Evolutionary conservation across 176 grass and related monocot species (phyloP), one percentile per base, ranked within the genome.

Genomic region (Saccharum spontaneum): DNA sequence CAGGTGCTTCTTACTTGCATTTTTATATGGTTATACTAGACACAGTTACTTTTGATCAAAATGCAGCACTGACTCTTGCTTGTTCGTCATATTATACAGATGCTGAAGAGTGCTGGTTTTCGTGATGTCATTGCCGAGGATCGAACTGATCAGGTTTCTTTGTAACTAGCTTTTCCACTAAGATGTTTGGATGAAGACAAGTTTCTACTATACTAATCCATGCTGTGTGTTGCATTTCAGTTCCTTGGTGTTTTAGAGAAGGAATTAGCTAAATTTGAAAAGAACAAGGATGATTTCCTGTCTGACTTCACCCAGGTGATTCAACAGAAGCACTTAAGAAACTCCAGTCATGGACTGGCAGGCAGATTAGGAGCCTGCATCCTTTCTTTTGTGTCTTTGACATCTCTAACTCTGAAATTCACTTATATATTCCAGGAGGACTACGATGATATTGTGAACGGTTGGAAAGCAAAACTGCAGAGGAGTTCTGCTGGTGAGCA

Each of bases 391-490:
- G 38, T 46, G 75, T 6, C 28, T 69, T 15, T 34, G 43, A 28
- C 36, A 30, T 64, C 10, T 46, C 85, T 86, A 57, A 83, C 49
- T 64, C 16, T 65, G 79, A 24, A 20, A 71, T 33, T 55, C 48
- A 73, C 43, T 68, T 75, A 66, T 73, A 46, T 85, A 61, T 61
- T 26, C n/a, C 86, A 99, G 97, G 88, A 92, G 84, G 92, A 99
- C 81, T 97, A 97, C 15, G 86, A 94, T 20, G 94, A 87, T 6
- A 96, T 99, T 69, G 92, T 96, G 64, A 91, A 91, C n/a, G 97
- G 97, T 24, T 99, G 97, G 97, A 96, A 94, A 6, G 84, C 97
- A 46, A 99, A 99, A 68, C 91, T 94, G 85, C 90, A 91, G 68
- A 91, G 97, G 80, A 94, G 92, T 77, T 94, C 90, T 54, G 75